Base-by-base conservation (phyloP, 75 land plant species). In the Gnetum montanum region DNA sequence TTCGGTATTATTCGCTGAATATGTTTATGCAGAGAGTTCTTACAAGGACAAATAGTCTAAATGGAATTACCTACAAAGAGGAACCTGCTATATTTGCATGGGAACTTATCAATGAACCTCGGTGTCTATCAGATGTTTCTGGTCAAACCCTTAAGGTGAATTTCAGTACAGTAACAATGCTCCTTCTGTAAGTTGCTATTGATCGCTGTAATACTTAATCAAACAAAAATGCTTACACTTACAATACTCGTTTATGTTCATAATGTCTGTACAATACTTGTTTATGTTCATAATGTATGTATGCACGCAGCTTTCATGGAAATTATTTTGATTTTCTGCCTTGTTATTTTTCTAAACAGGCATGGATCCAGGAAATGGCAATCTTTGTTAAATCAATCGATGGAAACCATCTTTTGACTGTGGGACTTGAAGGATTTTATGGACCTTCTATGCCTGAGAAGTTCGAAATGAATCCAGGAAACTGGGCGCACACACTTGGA, bases 381-480 rank as follows among this genome's bases (percentile, higher is more conserved):
- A 64, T 53, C 6, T 88, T 62, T 56, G 72, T 81, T 29, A 92
- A 88, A 55, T 56, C 73, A n/a, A 16, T 87, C 27, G 97, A 92
- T 64, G 26, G 40, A 15, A 88, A 88, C 0, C 97, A 92, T 68
- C 45, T 92, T 3, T 48, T 88, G 45, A 75, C 78, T 20, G 60
- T 84, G 18, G 97, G 97, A 6, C 69, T 84, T 25, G 97, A 92
- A 59, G 97, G 97, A 8, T 92, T 87, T 54, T 92, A 92, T 59
- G 88, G 94, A 4, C 61, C 45, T 13, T 47, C 70, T 18, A 61
- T 54, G n/a, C 58, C 76, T 8, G 72, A 82, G 34, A 72, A 44
- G 33, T 33, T 54, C 2, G 45, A 63, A 22, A 54, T 65, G 24
- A 92, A 92, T 54, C 97, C 97, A 0, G 72, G 67, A 6, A 61